These are phyloP conservation scores for Inga laurina DNA, from an alignment of 306 rosid species.

Conservation along the genomic window DNA sequence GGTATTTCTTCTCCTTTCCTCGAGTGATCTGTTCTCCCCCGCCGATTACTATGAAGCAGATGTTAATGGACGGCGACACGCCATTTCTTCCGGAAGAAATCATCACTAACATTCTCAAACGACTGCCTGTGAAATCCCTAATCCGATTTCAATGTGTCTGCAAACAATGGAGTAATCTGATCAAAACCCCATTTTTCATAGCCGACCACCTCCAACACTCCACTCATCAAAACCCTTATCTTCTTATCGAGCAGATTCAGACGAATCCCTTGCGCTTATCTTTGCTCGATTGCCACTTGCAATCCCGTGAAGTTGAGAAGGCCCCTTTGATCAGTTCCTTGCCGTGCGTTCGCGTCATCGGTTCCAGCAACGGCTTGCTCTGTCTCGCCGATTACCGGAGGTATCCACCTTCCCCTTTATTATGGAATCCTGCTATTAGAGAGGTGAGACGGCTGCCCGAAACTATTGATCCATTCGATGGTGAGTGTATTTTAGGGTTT, in stretches of 20 bases:
- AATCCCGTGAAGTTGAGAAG: neutral
- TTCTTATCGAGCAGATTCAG: neutral
- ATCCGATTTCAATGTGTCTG: neutral
- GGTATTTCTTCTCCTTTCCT: too few relatives aligned
- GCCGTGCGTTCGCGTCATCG: neutral
- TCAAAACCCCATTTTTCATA: neutral
- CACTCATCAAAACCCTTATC: neutral
- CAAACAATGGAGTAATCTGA: neutral
- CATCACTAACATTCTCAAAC: neutral
- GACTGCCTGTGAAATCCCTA: neutral
- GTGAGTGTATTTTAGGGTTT: neutral
- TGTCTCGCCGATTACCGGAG: neutral
- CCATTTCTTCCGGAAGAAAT: neutral
- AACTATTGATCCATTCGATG: neutral
- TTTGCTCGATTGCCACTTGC: neutral
- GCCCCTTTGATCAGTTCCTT: neutral
- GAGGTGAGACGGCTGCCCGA: neutral
- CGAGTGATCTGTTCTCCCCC: neutral
- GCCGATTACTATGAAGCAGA: neutral
- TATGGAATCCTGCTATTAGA: neutral
- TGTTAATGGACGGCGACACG: neutral
- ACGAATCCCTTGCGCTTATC: neutral
- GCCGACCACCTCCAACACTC: neutral
- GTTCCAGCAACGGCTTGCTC: neutral
- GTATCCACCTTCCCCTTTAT: neutral